These are phyloP conservation scores for Phanerodontia chrysosporium DNA, from an alignment of 768 basidiomycete species.

Conservation along the genomic window DNA sequence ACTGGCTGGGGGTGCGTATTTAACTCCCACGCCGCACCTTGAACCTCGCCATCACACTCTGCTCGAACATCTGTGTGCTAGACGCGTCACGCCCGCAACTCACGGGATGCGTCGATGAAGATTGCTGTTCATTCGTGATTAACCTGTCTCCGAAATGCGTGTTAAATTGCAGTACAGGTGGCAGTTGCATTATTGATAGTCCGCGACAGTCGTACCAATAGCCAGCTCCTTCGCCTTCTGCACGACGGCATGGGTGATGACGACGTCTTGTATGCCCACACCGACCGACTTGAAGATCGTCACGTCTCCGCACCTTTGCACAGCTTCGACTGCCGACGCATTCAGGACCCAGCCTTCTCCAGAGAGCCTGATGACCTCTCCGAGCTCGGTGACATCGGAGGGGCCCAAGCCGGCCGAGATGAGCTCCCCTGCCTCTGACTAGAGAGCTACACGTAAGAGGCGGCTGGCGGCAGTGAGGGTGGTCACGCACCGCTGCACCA, in stretches of 20 bases:
- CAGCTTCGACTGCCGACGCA: slow-evolving; percentile 9
- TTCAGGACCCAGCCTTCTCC: slow-evolving; percentile 8
- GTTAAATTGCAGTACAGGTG: too few relatives aligned
- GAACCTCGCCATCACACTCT: too few relatives aligned
- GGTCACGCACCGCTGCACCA: slow-evolving; percentile 53
- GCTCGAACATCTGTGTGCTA: too few relatives aligned
- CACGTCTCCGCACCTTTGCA: slow-evolving; percentile 32
- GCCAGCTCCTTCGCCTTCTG: slow-evolving; percentile 50
- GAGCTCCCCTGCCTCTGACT: slow-evolving; percentile 76
- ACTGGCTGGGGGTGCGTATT: too few relatives aligned
- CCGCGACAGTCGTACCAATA: slow-evolving; percentile 43
- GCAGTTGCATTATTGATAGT: slow-evolving; percentile 5
- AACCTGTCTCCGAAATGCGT: too few relatives aligned
- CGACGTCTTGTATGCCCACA: slow-evolving; percentile 82
- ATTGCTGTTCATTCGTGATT: too few relatives aligned
- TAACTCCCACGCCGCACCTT: too few relatives aligned
- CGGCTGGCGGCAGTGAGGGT: too few relatives aligned
- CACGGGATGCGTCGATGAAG: too few relatives aligned
- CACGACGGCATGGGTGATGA: slow-evolving; percentile 69
- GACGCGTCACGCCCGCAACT: too few relatives aligned
- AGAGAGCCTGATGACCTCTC: slow-evolving; percentile 44
- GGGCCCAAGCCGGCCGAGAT: slow-evolving; percentile 45
- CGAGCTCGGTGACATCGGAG: slow-evolving; percentile 59
- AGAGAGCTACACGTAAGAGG: not conserved
- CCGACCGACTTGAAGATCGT: slow-evolving; percentile 90